A percentile compares a stretch with the other conserved stretches of the same genome.
Evolutionary conservation across 495 filamentous ascomycete species (phyloP).

Genomic region (Saxophila tyrrhenica): DNA sequence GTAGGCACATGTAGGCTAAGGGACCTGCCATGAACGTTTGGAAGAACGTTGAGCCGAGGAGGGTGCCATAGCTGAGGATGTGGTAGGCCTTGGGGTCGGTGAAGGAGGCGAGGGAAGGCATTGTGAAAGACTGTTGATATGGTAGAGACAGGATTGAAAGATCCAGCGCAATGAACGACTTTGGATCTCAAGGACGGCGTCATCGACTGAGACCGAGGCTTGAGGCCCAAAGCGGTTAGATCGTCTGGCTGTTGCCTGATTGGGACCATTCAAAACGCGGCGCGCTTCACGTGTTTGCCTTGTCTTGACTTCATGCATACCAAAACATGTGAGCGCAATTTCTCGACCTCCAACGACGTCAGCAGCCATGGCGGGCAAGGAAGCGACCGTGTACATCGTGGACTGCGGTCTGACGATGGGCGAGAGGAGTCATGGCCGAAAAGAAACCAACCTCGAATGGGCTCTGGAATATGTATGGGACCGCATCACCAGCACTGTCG

Average conservation of each 20-base stretch:
- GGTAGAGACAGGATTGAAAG: background rate
- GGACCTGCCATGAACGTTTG: constrained; percentile 68
- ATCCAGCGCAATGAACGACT: background rate
- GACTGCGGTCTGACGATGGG: constrained; percentile 81
- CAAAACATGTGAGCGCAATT: background rate
- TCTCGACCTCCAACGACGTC: background rate
- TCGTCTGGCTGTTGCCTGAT: too few species aligned
- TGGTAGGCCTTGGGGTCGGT: constrained; percentile 62
- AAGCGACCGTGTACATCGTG: constrained; percentile 84
- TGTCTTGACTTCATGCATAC: background rate
- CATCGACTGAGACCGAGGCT: too few species aligned
- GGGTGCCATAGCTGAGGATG: constrained; percentile 51
- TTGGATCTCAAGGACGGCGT: too few species aligned
- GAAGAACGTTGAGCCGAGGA: constrained; percentile 28
- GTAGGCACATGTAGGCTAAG: constrained; percentile 59
- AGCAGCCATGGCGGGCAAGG: constrained; percentile 73
- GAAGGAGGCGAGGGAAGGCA: constrained; percentile 38
- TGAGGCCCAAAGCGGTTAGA: too few species aligned
- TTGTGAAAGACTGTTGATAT: constrained; percentile 12
- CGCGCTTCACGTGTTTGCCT: background rate
- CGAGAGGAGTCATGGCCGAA: constrained; percentile 58
- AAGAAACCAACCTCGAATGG: constrained; percentile 75
- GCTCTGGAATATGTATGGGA: constrained; percentile 94
- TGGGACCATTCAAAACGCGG: too few species aligned
- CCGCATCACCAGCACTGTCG: constrained; percentile 74